These are phyloP conservation scores for Globisporangium barbulae DNA, from an alignment of 352 stramenopile genomes.

Conservation along the genomic window DNA sequence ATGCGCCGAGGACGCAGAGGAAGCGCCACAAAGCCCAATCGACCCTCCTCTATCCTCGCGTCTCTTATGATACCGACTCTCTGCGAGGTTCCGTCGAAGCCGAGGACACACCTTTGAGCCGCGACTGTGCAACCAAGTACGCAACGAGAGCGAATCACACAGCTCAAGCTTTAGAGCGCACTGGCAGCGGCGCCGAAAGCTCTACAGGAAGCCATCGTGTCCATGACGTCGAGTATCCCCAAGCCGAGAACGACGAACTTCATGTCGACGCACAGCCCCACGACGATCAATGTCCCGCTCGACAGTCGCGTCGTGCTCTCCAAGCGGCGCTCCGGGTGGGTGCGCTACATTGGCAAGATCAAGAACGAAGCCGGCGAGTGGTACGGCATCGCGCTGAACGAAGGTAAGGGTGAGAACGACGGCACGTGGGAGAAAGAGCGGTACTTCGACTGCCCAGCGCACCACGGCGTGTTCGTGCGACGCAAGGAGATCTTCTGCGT, in stretches of 20 bases:
- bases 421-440: constrained; percentile 42
- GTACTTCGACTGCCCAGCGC: constrained; percentile 49
- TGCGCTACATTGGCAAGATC: constrained; percentile 65
- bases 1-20: constrained; percentile 1
- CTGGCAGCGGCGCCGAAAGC: background rate
- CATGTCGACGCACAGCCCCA: constrained; percentile 4
- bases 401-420: constrained; percentile 58
- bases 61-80: constrained; percentile 1
- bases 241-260: constrained; percentile 17
- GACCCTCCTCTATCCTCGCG: background rate
- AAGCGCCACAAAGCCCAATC: background rate
- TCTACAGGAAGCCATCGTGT: background rate
- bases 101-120: background rate
- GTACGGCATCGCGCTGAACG: constrained; percentile 65
- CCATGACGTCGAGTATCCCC: constrained; percentile 19
- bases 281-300: constrained; percentile 44
- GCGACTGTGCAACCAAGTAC: background rate
- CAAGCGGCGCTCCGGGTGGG: constrained; percentile 41
- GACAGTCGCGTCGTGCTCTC: constrained; percentile 58
- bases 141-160: background rate
- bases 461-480: constrained; percentile 59
- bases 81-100: background rate
- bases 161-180: background rate
- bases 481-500: constrained; percentile 56
- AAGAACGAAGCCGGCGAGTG: constrained; percentile 53